Evolutionary conservation across 768 basidiomycete species (phyloP).

Genomic region (Pleurotus tuoliensis): DNA sequence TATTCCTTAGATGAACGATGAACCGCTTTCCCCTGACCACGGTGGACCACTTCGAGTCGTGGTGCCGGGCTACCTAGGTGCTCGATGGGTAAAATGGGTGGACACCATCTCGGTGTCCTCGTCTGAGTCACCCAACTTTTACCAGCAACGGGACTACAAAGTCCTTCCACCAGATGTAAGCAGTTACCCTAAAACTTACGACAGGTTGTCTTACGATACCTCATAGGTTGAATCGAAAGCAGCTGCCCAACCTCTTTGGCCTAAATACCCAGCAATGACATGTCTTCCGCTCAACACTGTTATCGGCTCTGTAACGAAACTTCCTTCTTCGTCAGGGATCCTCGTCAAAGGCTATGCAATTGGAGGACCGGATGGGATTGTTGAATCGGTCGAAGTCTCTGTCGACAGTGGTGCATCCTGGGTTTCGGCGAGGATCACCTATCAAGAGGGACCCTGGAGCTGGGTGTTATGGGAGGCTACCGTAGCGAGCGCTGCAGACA

Average conservation of each 20-base stretch:
- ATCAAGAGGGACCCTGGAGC: conserved; percentile 65
- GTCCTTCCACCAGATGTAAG: conserved; percentile 49
- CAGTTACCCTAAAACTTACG: conserved; percentile 1
- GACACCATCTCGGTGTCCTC: conserved; percentile 53
- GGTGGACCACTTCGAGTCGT: conserved; percentile 67
- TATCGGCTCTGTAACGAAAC: conserved; percentile 38
- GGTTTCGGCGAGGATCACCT: conserved; percentile 46
- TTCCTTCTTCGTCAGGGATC: conserved; percentile 24
- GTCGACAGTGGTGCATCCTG: conserved; percentile 50
- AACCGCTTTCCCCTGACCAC: conserved; percentile 52
- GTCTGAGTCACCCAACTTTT: conserved; percentile 62
- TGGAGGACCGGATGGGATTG: conserved; percentile 38
- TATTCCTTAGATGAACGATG: conserved; percentile 57
- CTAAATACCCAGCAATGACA: conserved; percentile 55
- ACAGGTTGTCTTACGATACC: neutral
- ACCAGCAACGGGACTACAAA: conserved; percentile 72
- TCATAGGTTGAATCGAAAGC: conserved; percentile 43
- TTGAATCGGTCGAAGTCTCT: conserved; percentile 47
- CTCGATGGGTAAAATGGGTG: conserved; percentile 77
- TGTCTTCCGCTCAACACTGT: conserved; percentile 60
- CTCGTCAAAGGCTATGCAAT: conserved; percentile 58
- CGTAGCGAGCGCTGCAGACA: conserved; percentile 29
- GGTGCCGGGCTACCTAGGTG: conserved; percentile 64
- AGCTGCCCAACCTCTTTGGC: conserved; percentile 43
- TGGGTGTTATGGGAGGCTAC: conserved; percentile 69